Base-by-base conservation (phyloP, 306 rosid species). In the Vigna mungo region DNA sequence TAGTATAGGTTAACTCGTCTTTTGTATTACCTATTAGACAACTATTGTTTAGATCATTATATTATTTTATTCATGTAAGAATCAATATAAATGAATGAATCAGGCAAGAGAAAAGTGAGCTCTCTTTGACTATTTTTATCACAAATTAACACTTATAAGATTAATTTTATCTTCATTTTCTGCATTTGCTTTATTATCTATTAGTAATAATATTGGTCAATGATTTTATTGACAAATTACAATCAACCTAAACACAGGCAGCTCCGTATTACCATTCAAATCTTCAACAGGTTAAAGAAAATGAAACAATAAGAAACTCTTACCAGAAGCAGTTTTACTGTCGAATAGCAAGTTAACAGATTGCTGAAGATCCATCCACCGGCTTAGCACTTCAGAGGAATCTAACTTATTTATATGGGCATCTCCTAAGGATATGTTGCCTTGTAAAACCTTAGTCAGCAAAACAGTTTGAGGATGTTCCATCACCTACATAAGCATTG, bases 351-450 rank as follows among this genome's bases (percentile, higher is more conserved):
- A 54, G 70, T 88, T 95, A 66, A 92, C 76, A 68, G 95, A 87
- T 85, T 84, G 90, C 85, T 95, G 98, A 84, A 95, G 97, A 68
- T 83, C 87, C 96, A 84, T 88, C 97, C 98, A 95, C 74, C 73
- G 76, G 72, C 70, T 71, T 55, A 89, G 81, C 71, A 84, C 81
- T 58, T 47, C 60, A 32, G 86, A 39, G 71, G 44, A 63, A 53
- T 87, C 91, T 32, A 39, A 68, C 49, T 90, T 86, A 77, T 86
- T 78, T 68, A 54, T 68, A 83, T 83, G 87, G 71, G 93, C 93
- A 62, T 89, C 80, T 73, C 89, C 88, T 49, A 95, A 85, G 43
- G 71, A 62, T 61, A 84, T 87, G 84, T 95, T 95, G 56, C 89
- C 77, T 64, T 89, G 81, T 63, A 95, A 78, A 86, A 95, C 92